Conservation (phyloP, 257 asterid genomes). For the Solanum chaucha region DNA sequence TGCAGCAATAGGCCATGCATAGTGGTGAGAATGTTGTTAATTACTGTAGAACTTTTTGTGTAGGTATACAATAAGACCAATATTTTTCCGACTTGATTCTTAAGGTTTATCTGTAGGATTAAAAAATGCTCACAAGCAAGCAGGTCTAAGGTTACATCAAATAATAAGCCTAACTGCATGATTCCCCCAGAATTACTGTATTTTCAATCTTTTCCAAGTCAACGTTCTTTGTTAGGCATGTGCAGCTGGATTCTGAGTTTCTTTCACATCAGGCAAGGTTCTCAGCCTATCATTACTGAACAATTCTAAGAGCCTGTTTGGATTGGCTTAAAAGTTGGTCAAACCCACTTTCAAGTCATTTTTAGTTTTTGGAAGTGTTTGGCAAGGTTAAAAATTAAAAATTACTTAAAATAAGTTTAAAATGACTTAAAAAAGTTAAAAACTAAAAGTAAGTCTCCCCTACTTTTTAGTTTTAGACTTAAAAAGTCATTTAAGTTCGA, state of each 20-base stretch:
- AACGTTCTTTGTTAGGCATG: not conserved
- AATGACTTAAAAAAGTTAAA: too few relatives aligned
- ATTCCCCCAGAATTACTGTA: not conserved
- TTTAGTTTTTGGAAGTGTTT: too few relatives aligned
- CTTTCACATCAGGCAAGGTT: not conserved
- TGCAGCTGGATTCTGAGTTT: not conserved
- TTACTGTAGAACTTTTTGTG: not conserved
- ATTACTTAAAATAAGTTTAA: too few relatives aligned
- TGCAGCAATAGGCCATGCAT: not conserved
- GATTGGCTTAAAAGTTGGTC: not conserved
- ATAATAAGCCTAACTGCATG: not conserved
- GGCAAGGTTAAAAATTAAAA: too few relatives aligned
- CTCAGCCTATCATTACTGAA: not conserved
- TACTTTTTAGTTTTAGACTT: too few relatives aligned
- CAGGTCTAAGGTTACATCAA: not conserved
- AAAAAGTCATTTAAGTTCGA: too few relatives aligned
- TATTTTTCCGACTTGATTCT: not conserved
- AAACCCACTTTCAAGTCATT: not conserved
- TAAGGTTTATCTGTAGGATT: not conserved
- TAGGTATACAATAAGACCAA: not conserved
- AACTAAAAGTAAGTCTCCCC: too few relatives aligned
- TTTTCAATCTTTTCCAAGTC: not conserved
- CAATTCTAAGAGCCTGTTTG: not conserved
- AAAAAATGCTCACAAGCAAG: not conserved
- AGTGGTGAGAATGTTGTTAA: not conserved